Conservation (phyloP, 805 yeast species). For the Starmerella lactis-condensi region DNA sequence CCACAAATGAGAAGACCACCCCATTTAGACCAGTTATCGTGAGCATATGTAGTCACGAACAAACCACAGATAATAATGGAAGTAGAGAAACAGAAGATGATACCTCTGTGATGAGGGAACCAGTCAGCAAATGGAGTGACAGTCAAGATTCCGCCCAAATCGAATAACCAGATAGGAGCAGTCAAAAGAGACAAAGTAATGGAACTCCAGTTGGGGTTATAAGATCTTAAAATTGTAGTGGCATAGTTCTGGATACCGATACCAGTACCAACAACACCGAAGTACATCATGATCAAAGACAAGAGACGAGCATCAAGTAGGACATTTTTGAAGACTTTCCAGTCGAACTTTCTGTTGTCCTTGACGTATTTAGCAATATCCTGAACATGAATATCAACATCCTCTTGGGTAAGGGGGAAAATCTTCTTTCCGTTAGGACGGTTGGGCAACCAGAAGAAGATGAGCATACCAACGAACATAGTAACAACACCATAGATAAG, state of each 20-base stretch:
- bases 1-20: slow-evolving; percentile 71
- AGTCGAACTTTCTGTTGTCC: slow-evolving; percentile 33
- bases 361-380: slow-evolving; percentile 42
- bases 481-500: slow-evolving; percentile 59
- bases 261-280: slow-evolving; percentile 87
- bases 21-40: slow-evolving; percentile 54
- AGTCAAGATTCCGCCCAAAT: slow-evolving; percentile 50
- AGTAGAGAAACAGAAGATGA: slow-evolving; percentile 44
- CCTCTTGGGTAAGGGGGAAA: slow-evolving; percentile 29
- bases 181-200: slow-evolving; percentile 56
- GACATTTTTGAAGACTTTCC: slow-evolving; percentile 37
- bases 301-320: slow-evolving; percentile 48
- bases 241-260: slow-evolving; percentile 73
- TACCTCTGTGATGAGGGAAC: slow-evolving; percentile 38
- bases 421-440: slow-evolving; percentile 30
- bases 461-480: slow-evolving; percentile 38
- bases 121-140: slow-evolving; percentile 69
- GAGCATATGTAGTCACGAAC: slow-evolving; percentile 58
- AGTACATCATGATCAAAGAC: slow-evolving; percentile 75
- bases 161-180: slow-evolving; percentile 86
- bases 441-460: slow-evolving; percentile 77
- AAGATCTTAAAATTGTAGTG: slow-evolving; percentile 47
- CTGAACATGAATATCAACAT: slow-evolving; percentile 35
- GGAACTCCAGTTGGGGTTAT: slow-evolving; percentile 43
- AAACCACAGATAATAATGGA: slow-evolving; percentile 55